Evolutionary conservation across 768 basidiomycete species (phyloP).

Genomic region (Phylloporus sp.): DNA sequence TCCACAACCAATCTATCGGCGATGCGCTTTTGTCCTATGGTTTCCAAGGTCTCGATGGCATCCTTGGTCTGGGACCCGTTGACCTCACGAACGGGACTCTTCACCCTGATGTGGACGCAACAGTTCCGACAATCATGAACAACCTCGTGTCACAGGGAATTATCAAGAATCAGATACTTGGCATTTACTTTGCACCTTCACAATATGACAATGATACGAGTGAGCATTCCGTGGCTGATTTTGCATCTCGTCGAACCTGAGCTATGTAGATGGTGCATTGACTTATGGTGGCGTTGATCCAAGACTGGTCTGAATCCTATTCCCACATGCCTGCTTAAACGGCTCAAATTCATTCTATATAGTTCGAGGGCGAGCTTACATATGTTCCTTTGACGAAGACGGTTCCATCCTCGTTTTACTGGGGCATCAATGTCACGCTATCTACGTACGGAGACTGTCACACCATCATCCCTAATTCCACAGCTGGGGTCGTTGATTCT

Average conservation of each 20-base stretch:
- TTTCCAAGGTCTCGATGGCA: slow-evolving; percentile 21
- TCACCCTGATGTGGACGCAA: background rate
- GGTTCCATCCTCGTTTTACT: slow-evolving; percentile 13
- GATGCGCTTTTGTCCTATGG: slow-evolving; percentile 5
- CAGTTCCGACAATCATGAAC: slow-evolving; percentile 21
- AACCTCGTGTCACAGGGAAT: slow-evolving; percentile 18
- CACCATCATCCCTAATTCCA: slow-evolving; percentile 9
- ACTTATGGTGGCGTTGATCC: slow-evolving; percentile 15
- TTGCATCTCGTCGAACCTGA: background rate
- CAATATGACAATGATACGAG: slow-evolving; percentile 9
- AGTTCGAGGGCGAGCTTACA: slow-evolving; percentile 18
- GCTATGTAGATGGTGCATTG: slow-evolving; percentile 13
- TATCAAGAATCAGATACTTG: slow-evolving; percentile 11
- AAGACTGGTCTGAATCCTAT: slow-evolving; percentile 4
- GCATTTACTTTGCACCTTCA: slow-evolving; percentile 20
- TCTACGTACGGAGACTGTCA: slow-evolving; percentile 6
- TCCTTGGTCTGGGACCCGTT: slow-evolving; percentile 22
- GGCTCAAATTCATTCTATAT: background rate
- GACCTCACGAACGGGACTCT: slow-evolving; percentile 9
- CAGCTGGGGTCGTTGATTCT: slow-evolving; percentile 26
- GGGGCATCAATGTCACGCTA: slow-evolving; percentile 22
- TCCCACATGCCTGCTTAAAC: background rate
- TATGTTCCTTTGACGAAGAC: slow-evolving; percentile 22
- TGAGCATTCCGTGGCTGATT: background rate
- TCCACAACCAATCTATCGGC: slow-evolving; percentile 26